Conservation (phyloP, 164 flowering plant species). For the Pachysandra terminalis region DNA sequence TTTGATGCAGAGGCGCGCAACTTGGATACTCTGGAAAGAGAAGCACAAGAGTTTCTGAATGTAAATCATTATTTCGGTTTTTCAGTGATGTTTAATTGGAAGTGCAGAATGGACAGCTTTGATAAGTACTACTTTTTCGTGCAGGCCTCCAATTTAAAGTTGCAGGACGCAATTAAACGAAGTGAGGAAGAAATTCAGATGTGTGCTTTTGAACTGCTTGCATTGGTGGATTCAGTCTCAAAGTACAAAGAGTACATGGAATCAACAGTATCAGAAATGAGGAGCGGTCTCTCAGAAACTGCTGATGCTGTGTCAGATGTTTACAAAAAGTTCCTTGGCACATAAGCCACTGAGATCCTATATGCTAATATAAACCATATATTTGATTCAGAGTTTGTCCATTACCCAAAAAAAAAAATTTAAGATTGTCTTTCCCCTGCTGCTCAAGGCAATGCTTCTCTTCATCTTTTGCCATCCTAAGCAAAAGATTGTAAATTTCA, state of each 20-base stretch:
- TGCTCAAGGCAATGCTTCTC: neutral
- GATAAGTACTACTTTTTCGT: constrained; percentile 6
- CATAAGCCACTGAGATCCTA: constrained; percentile 6
- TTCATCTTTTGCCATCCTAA: neutral
- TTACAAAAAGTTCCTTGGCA: constrained; percentile 37
- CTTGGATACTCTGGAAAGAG: constrained; percentile 44
- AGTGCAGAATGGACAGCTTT: neutral
- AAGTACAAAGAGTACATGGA: constrained; percentile 59
- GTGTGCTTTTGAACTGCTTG: constrained; percentile 56
- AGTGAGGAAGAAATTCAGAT: constrained; percentile 57
- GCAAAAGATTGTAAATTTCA: too few species aligned
- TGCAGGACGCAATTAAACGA: constrained; percentile 46
- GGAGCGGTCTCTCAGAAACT: constrained; percentile 38
- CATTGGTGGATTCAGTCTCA: constrained; percentile 59
- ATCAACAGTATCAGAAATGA: constrained; percentile 52
- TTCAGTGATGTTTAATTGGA: neutral
- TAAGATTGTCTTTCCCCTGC: neutral
- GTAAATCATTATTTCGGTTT: constrained; percentile 23
- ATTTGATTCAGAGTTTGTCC: too few species aligned
- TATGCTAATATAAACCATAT: too few species aligned
- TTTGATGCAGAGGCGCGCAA: constrained; percentile 41
- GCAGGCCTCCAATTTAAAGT: constrained; percentile 44
- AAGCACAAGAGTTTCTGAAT: constrained; percentile 59
- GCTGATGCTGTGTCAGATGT: constrained; percentile 39
- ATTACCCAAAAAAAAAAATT: too few species aligned